Conservation (phyloP, 2,329 filamentous ascomycete species). For the Rachicladosporium sp. region DNA sequence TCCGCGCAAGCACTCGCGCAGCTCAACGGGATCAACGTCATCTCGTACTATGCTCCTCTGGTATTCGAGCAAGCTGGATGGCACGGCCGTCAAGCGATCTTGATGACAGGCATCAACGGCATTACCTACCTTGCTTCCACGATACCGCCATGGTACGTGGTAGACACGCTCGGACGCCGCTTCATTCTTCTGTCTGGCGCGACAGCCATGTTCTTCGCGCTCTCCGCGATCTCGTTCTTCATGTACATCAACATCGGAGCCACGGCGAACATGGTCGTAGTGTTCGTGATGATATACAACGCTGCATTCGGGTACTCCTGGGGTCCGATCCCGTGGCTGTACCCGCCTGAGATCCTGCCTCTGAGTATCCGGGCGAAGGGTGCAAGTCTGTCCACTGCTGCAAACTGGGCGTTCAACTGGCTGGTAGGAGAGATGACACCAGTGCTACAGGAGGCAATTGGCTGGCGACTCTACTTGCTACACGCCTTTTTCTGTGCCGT, state of each 20-base stretch:
- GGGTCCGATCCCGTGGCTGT: conserved; percentile 97
- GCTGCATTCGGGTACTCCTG: conserved; percentile 94
- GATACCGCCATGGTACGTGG: conserved; percentile 92
- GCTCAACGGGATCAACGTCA: conserved; percentile 98
- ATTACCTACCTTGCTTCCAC: conserved; percentile 85
- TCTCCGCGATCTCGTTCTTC: conserved; percentile 89
- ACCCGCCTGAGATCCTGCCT: conserved; percentile 95
- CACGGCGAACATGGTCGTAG: conserved; percentile 75
- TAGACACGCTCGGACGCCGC: conserved; percentile 81
- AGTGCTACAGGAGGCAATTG: conserved; percentile 79
- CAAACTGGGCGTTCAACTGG: conserved; percentile 99
- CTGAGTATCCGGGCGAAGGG: conserved; percentile 95
- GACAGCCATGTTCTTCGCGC: conserved; percentile 73
- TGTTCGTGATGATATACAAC: conserved; percentile 98
- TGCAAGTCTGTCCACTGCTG: conserved; percentile 86
- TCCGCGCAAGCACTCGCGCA: conserved; percentile 92
- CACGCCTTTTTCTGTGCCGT: conserved; percentile 94
- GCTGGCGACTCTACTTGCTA: conserved; percentile 86
- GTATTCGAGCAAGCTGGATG: conserved; percentile 97
- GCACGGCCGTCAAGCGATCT: conserved; percentile 75
- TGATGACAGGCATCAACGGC: conserved; percentile 96
- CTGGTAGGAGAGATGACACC: conserved; percentile 92
- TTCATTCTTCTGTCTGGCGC: conserved; percentile 84
- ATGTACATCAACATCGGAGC: conserved; percentile 70
- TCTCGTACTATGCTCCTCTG: conserved; percentile 93